A percentile compares a stretch with the other conserved stretches of the same genome.
These are phyloP conservation scores for Penicillium sp. DNA, from an alignment of 2,329 filamentous ascomycete species.

Conservation along the genomic window DNA sequence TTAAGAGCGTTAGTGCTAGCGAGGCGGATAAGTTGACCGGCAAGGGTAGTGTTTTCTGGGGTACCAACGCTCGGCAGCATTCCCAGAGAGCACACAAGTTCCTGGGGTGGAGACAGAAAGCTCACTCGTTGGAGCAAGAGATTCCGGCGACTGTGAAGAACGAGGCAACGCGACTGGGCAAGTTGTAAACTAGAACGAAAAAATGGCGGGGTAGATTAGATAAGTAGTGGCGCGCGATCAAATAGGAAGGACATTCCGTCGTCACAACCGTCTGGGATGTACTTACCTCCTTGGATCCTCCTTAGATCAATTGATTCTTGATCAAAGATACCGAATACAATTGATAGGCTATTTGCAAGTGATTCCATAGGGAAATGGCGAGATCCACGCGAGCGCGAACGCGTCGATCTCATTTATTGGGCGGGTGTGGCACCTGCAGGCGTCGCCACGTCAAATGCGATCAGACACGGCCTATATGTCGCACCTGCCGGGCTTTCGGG, in stretches of 20 bases:
- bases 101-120: conserved; percentile 27
- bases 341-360: background rate
- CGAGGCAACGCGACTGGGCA: conserved; percentile 19
- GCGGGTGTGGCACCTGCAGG: conserved; percentile 37
- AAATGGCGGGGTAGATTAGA: conserved; percentile 1
- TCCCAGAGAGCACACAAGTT: conserved; percentile 22
- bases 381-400: conserved; percentile 13
- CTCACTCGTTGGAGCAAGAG: conserved; percentile 23
- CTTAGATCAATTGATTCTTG: background rate
- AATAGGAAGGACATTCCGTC: conserved; percentile 14
- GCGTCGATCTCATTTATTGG: conserved; percentile 33
- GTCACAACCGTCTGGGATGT: conserved; percentile 1
- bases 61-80: conserved; percentile 29
- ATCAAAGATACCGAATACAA: conserved; percentile 1
- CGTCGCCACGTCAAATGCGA: conserved; percentile 40
- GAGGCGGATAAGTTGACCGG: conserved; percentile 26
- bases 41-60: conserved; percentile 29
- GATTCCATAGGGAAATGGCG: conserved; percentile 7
- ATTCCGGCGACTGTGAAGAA: conserved; percentile 24
- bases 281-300: background rate
- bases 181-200: background rate
- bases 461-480: conserved; percentile 33
- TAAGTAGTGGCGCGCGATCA: background rate
- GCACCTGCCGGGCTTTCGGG: conserved; percentile 30
- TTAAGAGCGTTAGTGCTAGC: conserved; percentile 20